Evolutionary conservation across 768 basidiomycete genomes (phyloP).

Genomic region (Pulveroboletus sp.): DNA sequence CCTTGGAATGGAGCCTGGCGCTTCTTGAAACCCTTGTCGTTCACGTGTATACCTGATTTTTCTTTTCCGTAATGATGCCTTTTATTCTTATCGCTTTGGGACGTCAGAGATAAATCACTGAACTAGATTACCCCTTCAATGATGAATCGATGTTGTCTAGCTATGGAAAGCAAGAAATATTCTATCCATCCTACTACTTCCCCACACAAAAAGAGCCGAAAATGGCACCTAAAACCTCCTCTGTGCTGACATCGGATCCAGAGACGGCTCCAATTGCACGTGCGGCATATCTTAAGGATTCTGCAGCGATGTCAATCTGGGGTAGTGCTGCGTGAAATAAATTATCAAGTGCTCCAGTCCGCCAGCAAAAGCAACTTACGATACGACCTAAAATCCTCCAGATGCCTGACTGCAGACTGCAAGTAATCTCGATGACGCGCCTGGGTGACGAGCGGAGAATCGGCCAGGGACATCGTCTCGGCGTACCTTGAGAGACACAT

Average conservation of each 20-base stretch:
- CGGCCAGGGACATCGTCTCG: conserved; percentile 18
- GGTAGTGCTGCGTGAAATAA: conserved; percentile 42
- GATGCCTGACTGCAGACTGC: conserved; percentile 49
- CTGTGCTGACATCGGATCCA: conserved; percentile 68
- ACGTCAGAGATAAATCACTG: neutral
- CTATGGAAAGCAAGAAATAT: neutral
- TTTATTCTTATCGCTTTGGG: neutral
- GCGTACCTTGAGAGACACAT: conserved; percentile 12
- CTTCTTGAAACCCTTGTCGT: neutral
- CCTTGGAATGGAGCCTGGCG: neutral
- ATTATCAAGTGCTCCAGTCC: neutral
- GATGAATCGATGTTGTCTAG: conserved; percentile 1
- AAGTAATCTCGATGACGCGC: conserved; percentile 78
- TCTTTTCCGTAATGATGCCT: neutral
- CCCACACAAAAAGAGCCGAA: conserved; percentile 91
- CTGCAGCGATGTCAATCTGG: conserved; percentile 82
- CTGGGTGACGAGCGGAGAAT: conserved; percentile 68
- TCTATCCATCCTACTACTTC: conserved; percentile 41
- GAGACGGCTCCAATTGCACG: conserved; percentile 83
- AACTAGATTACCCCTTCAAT: neutral
- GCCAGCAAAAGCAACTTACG: conserved; percentile 19
- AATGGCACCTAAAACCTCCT: conserved; percentile 79
- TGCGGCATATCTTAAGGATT: conserved; percentile 85
- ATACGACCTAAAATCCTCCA: conserved; percentile 31
- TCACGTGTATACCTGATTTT: conserved; percentile 5